Evolutionary conservation across 768 basidiomycete species (phyloP).

Genomic region (Calvatia gigantea): DNA sequence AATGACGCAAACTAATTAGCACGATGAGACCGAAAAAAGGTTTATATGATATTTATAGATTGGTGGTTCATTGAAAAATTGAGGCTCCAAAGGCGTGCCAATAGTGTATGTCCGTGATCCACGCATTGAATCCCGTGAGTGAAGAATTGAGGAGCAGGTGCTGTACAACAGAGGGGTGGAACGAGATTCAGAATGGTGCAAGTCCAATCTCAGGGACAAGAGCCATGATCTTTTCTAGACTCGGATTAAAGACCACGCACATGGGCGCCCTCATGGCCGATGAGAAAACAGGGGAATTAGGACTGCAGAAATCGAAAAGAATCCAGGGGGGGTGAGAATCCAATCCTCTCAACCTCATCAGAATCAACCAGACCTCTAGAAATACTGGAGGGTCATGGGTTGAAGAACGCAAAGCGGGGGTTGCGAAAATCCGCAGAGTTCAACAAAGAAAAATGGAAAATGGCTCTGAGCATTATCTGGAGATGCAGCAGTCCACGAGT

Average conservation of each 20-base stretch:
- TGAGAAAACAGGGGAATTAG: neutral
- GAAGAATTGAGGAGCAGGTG: neutral
- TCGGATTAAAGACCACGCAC: neutral
- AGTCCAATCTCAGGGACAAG: neutral
- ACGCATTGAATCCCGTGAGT: neutral
- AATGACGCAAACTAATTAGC: too few relatives aligned
- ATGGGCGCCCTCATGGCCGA: neutral
- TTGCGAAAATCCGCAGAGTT: neutral
- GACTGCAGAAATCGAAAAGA: neutral
- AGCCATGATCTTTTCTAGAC: neutral
- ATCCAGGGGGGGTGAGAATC: neutral
- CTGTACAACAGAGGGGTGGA: neutral
- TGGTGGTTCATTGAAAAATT: neutral
- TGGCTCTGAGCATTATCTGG: too few relatives aligned
- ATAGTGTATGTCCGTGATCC: neutral
- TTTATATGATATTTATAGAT: neutral
- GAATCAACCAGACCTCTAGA: too few relatives aligned
- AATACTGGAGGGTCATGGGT: neutral
- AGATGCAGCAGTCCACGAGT: too few relatives aligned
- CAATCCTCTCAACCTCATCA: too few relatives aligned
- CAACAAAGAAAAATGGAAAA: too few relatives aligned
- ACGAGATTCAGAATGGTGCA: neutral
- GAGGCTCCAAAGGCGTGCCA: neutral
- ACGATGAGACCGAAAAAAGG: too few relatives aligned
- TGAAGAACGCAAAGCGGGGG: neutral